phyloP scores from a whole-genome alignment of 1,139 yeast genomes.

The Suhomyces guaymorum region DNA sequence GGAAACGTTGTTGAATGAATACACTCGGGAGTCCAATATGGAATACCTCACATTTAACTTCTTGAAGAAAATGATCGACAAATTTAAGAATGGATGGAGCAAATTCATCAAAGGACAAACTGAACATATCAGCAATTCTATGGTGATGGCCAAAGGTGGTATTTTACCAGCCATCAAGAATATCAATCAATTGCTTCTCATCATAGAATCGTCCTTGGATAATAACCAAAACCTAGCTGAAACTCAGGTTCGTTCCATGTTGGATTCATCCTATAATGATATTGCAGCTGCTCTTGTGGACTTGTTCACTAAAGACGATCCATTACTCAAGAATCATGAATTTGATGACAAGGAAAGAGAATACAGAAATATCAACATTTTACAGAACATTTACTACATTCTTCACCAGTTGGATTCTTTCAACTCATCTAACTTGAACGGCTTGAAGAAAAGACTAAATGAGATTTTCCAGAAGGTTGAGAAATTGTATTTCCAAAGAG shows the following conservation, averaged over 20 bases:
- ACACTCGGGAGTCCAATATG: conserved; percentile 44
- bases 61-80: conserved; percentile 54
- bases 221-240: conserved; percentile 22
- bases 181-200: conserved; percentile 34
- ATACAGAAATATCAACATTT: conserved; percentile 57
- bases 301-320: conserved; percentile 44
- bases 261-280: conserved; percentile 44
- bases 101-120: conserved; percentile 58
- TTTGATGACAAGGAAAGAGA: conserved; percentile 60
- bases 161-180: conserved; percentile 38
- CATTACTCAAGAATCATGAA: conserved; percentile 44
- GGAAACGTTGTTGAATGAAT: conserved; percentile 40
- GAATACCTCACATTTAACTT: conserved; percentile 60
- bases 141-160: conserved; percentile 45
- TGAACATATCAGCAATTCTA: conserved; percentile 52
- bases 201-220: conserved; percentile 37
- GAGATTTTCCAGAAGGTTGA: conserved; percentile 51
- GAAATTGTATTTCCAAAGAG: conserved; percentile 46
- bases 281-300: conserved; percentile 38
- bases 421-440: conserved; percentile 28
- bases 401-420: conserved; percentile 49
- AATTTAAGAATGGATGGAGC: conserved; percentile 57
- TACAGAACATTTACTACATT: conserved; percentile 64
- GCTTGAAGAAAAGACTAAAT: conserved; percentile 46
- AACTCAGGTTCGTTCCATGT: conserved; percentile 32